Evolutionary conservation across 768 basidiomycete species (phyloP), one percentile per base, ranked within the genome.

Genomic region (Lenzites betulinus): DNA sequence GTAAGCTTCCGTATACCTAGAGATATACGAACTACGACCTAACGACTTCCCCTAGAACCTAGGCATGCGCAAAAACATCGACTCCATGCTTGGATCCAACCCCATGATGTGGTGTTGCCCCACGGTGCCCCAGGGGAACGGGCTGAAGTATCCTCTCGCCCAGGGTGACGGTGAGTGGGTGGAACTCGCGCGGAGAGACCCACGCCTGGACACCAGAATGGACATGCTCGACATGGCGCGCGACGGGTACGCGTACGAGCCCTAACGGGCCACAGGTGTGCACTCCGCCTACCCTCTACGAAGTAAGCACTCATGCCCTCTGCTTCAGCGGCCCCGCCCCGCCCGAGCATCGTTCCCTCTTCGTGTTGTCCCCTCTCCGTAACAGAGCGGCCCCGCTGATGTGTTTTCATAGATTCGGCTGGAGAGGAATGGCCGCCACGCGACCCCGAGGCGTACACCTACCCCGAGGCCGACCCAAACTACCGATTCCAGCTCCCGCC

Each of bases 41-140:
- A 23, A 36, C 28, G n/a, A 9, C 16, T 9, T n/a, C 44, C 26
- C 42, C 68, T 28, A 97, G 94, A 85, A 98, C 72, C 78, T 98
- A 56, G 95, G 95, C 12, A 67, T 75, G 43, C 72, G 83, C 65
- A 77, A 79, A 49, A 99, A 99, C 68, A 75, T 95, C 22, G 78
- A 83, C 61, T 84, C 91, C 11, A 79, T 96, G 11, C 79, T 99
- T 0, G 97, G 97, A 0, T 71, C 67, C 23, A 91, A 86, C 54
- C 84, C 88, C 1, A 74, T 89, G 35, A 59, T 90, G 6, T 98
- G 96, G 95, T 91, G 92, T 66, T 93, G 87, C 75, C 96, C 96
- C 3, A 83, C 80, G 4, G 73, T 74, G 22, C 75, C 83, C 2
- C 79, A 78, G 2, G 94, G 92, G 0, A 83, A 82, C 42, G 96